A percentile compares a stretch with the other conserved stretches of the same genome.
Conservation (phyloP, 495 filamentous ascomycete genomes). For the Platismatia glauca region DNA sequence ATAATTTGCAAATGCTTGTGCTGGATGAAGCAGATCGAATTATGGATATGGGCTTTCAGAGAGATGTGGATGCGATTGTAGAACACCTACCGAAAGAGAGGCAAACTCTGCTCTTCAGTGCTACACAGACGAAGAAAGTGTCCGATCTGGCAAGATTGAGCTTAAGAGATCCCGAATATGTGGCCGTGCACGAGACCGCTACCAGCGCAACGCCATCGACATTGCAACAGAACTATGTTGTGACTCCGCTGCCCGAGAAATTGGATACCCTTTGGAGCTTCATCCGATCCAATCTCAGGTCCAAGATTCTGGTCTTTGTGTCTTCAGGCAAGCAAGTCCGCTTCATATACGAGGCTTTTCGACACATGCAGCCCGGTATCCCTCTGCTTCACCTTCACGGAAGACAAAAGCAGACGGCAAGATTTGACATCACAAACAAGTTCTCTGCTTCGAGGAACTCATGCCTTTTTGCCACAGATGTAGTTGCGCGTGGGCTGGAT, state of each 20-base stretch:
- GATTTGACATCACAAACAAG: conserved; percentile 73
- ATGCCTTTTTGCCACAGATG: conserved; percentile 91
- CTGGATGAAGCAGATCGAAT: conserved; percentile 96
- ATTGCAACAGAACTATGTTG: conserved; percentile 83
- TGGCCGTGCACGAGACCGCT: conserved; percentile 83
- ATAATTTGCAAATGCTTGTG: conserved; percentile 85
- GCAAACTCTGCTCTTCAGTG: conserved; percentile 91
- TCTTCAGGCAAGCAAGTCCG: conserved; percentile 94
- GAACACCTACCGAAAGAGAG: conserved; percentile 80
- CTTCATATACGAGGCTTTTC: conserved; percentile 87
- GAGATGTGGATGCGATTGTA: conserved; percentile 83
- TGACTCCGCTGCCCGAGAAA: conserved; percentile 77
- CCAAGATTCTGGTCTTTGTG: conserved; percentile 89
- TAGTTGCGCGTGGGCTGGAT: conserved; percentile 86
- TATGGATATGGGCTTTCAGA: conserved; percentile 95
- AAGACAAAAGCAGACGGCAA: conserved; percentile 80
- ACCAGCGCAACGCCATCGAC: conserved; percentile 70
- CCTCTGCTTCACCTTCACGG: conserved; percentile 93
- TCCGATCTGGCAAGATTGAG: conserved; percentile 84
- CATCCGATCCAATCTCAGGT: conserved; percentile 75
- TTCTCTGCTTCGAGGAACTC: conserved; percentile 70
- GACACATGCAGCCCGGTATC: conserved; percentile 89
- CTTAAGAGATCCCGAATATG: conserved; percentile 84
- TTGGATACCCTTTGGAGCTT: conserved; percentile 89
- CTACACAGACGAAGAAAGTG: conserved; percentile 90